A percentile compares a stretch with the other conserved stretches of the same genome.
Conservation (phyloP, 1,139 yeast species). For the Wickerhamomyces sp. region DNA sequence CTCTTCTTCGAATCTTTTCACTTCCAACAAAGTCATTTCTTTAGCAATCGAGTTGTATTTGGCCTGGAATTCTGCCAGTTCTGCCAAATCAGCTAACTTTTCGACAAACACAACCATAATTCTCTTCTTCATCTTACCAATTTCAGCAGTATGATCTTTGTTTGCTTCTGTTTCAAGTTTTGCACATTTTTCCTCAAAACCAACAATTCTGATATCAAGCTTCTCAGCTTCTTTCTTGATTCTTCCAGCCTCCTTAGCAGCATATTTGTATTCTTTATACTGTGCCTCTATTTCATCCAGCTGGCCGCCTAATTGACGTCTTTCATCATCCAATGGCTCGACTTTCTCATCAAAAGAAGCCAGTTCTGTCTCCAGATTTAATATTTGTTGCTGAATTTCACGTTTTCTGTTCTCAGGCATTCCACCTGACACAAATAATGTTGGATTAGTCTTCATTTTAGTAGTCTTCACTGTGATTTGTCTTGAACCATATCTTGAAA, state of each 20-base stretch:
- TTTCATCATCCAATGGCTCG: constrained; percentile 20
- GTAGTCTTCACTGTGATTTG: constrained; percentile 37
- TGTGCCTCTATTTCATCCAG: constrained; percentile 15
- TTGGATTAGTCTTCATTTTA: constrained; percentile 11
- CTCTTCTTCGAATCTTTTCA: constrained; percentile 25
- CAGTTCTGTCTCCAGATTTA: constrained; percentile 11
- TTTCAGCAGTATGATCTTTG: constrained; percentile 15
- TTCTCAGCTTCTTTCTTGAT: constrained; percentile 18
- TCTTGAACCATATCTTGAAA: constrained; percentile 55
- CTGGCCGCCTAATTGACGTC: constrained; percentile 17
- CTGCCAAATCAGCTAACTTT: constrained; percentile 18
- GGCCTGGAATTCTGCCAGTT: constrained; percentile 21
- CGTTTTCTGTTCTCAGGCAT: constrained; percentile 33
- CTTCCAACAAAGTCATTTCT: constrained; percentile 22
- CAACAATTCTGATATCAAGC: constrained; percentile 17
- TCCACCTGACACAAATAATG: constrained; percentile 40
- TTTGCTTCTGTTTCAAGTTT: constrained; percentile 23
- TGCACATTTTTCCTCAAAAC: constrained; percentile 27
- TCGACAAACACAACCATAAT: constrained; percentile 16
- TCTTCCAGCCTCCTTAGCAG: constrained; percentile 16
- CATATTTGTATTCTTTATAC: constrained; percentile 12
- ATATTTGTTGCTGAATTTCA: constrained; percentile 21
- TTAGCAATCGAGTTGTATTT: constrained; percentile 16
- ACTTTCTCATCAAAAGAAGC: constrained; percentile 21
- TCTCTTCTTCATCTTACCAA: constrained; percentile 14